A percentile compares a stretch with the other conserved stretches of the same genome.
phyloP scores from a whole-genome alignment of 345 rosid species.

The Sisymbrium irio region DNA sequence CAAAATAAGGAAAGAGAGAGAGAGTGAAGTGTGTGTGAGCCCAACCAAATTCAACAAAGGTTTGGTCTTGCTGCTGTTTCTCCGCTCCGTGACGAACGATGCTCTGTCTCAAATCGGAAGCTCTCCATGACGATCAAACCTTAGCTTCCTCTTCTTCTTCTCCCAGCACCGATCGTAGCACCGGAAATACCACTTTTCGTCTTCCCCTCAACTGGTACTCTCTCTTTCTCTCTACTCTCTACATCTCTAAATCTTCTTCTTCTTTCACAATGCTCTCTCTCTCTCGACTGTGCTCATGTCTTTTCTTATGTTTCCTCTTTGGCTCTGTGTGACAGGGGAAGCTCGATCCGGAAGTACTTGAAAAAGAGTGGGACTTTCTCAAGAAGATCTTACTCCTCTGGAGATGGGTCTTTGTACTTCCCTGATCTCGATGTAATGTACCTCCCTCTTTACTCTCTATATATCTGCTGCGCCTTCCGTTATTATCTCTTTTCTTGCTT shows the following conservation, averaged over 20 bases:
- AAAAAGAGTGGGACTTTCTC: constrained; percentile 45
- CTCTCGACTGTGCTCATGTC: not conserved
- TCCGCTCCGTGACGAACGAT: constrained; percentile 30
- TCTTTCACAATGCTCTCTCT: not conserved
- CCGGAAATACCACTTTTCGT: constrained; percentile 36
- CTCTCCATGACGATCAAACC: constrained; percentile 45
- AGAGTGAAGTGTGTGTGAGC: constrained; percentile 15
- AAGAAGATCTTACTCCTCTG: constrained; percentile 52
- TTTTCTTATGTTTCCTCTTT: not conserved
- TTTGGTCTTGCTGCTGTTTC: constrained; percentile 16
- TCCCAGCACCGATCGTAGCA: constrained; percentile 30
- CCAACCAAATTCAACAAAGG: constrained; percentile 1
- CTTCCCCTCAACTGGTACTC: constrained; percentile 56
- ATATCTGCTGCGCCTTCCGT: not conserved
- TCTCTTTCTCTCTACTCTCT: not conserved
- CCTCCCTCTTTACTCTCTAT: not conserved
- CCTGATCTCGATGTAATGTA: constrained; percentile 50
- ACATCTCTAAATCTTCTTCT: not conserved
- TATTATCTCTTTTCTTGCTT: not conserved
- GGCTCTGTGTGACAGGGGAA: constrained; percentile 43
- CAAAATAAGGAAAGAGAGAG: constrained; percentile 1
- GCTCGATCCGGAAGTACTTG: constrained; percentile 54
- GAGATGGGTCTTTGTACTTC: constrained; percentile 46
- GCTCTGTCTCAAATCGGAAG: constrained; percentile 61
- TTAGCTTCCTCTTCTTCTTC: constrained; percentile 33